Evolutionary conservation across 768 basidiomycete genomes (phyloP).

Genomic region (Auriscalpium orientale): DNA sequence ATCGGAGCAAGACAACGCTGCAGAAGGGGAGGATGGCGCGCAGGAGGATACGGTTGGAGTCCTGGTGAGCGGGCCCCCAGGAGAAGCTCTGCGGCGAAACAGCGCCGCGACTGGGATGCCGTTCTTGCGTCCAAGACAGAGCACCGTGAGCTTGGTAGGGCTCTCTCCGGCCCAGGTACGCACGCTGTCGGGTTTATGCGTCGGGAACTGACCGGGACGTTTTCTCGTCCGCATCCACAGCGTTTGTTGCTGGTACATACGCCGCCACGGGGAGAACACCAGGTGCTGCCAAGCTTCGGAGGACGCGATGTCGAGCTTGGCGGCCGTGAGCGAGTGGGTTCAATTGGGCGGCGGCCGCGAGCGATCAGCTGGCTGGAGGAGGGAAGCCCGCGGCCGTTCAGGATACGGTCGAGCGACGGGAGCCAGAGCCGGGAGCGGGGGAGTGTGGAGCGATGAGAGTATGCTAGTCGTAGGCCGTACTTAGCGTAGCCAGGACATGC

Average conservation of each 20-base stretch:
- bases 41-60: slow-evolving; percentile 27
- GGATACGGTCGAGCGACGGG: neutral
- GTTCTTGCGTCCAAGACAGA: slow-evolving; percentile 43
- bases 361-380: slow-evolving; percentile 1
- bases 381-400: neutral
- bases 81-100: slow-evolving; percentile 24
- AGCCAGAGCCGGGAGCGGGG: slow-evolving; percentile 1
- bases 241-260: slow-evolving; percentile 62
- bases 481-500: too few relatives aligned
- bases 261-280: slow-evolving; percentile 43
- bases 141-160: slow-evolving; percentile 54
- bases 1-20: slow-evolving; percentile 19
- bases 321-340: neutral
- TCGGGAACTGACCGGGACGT: neutral
- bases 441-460: slow-evolving; percentile 7
- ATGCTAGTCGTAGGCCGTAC: too few relatives aligned
- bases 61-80: slow-evolving; percentile 29
- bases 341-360: slow-evolving; percentile 5
- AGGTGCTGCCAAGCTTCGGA: slow-evolving; percentile 1
- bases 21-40: slow-evolving; percentile 22
- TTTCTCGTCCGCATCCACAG: slow-evolving; percentile 22
- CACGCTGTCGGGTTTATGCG: neutral
- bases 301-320: slow-evolving; percentile 2
- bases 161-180: slow-evolving; percentile 69
- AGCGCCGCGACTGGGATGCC: slow-evolving; percentile 33